These are phyloP conservation scores for Exidia glandulosa DNA, from an alignment of 768 basidiomycete genomes.

Conservation along the genomic window DNA sequence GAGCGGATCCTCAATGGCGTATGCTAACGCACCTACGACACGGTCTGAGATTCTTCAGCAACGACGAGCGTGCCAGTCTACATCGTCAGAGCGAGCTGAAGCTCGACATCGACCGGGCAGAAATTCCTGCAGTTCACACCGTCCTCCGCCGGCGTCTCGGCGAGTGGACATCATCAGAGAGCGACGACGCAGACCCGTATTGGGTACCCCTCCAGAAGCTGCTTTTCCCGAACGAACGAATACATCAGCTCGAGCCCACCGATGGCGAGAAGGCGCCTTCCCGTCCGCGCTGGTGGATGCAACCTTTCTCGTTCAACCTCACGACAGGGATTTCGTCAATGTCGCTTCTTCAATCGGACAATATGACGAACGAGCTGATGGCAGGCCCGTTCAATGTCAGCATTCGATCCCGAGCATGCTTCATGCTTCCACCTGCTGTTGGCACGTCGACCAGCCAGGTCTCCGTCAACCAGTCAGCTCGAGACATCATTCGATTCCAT, in stretches of 20 bases:
- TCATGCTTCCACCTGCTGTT: neutral
- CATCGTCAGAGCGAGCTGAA: neutral
- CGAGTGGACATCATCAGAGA: neutral
- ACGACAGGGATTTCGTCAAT: neutral
- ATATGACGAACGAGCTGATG: neutral
- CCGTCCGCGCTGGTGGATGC: neutral
- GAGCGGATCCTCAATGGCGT: constrained; percentile 60
- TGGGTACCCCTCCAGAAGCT: neutral
- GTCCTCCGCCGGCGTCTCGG: neutral
- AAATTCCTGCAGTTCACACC: neutral
- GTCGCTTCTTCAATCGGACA: neutral
- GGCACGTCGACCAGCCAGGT: neutral
- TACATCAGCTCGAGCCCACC: neutral
- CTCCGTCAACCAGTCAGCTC: neutral
- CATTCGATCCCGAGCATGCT: neutral
- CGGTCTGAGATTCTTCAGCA: constrained; percentile 37
- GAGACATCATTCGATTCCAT: constrained; percentile 2
- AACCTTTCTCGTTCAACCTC: neutral
- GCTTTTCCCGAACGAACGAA: neutral
- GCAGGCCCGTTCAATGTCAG: neutral
- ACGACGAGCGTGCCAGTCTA: constrained; percentile 16
- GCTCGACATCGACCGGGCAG: neutral
- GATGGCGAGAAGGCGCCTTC: neutral
- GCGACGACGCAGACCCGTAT: neutral
- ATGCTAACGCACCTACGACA: constrained; percentile 71